Evolutionary conservation across 1,284 basidiomycete species (phyloP).

Genomic region (Xerocomus nothofagi): DNA sequence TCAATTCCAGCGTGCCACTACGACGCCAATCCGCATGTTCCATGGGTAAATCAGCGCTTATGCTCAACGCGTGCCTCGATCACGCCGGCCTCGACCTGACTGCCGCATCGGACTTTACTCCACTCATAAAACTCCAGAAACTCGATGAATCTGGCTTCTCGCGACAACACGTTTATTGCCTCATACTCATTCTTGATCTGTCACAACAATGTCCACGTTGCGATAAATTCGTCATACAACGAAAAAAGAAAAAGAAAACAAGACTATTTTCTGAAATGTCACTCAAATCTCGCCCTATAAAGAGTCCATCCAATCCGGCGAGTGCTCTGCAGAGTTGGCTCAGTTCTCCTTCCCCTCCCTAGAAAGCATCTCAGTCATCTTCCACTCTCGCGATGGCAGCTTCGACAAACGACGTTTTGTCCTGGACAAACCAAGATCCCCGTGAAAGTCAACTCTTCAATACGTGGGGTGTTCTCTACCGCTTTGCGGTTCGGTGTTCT

Average conservation of each 20-base stretch:
- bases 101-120: constrained; percentile 61
- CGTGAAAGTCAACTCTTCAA: constrained; percentile 80
- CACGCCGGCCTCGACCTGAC: constrained; percentile 51
- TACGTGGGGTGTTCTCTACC: constrained; percentile 75
- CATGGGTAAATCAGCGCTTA: constrained; percentile 48
- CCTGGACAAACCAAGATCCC: constrained; percentile 82
- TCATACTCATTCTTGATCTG: constrained; percentile 67
- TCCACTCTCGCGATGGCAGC: constrained; percentile 44
- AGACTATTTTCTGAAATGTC: constrained; percentile 38
- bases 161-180: constrained; percentile 65
- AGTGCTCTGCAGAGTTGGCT: constrained; percentile 25
- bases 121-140: constrained; percentile 61
- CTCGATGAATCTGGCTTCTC: constrained; percentile 59
- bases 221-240: constrained; percentile 58
- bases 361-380: constrained; percentile 22
- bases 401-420: constrained; percentile 67
- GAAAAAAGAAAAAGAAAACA: constrained; percentile 43
- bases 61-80: constrained; percentile 65
- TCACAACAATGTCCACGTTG: constrained; percentile 71
- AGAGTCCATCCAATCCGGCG: constrained; percentile 32
- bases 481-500: constrained; percentile 60
- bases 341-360: constrained; percentile 30
- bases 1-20: constrained; percentile 31
- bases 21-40: constrained; percentile 35
- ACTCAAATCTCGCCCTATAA: constrained; percentile 44